phyloP scores from a whole-genome alignment of 495 filamentous ascomycete genomes.

The Aspergillus indologenus region DNA sequence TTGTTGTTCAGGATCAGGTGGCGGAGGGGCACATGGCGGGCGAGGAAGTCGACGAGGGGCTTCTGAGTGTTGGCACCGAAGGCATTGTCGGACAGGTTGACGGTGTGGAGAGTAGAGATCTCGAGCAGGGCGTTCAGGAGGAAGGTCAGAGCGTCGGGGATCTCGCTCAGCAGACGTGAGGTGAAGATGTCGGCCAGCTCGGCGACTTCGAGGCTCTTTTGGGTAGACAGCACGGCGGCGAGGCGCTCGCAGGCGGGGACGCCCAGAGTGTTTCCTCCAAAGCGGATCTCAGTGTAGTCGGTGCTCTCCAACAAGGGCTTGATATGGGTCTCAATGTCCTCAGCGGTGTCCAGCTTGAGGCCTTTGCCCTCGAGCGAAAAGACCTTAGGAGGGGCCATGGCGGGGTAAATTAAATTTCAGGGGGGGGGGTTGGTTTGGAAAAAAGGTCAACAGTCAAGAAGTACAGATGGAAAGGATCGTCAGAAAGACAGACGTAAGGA shows the following conservation, averaged over 20 bases:
- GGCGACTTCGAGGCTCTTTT: slow-evolving; percentile 77
- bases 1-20: slow-evolving; percentile 97
- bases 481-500: slow-evolving; percentile 1
- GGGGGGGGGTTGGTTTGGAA: slow-evolving; percentile 12
- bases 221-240: slow-evolving; percentile 71
- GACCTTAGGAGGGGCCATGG: slow-evolving; percentile 61
- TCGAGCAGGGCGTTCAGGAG: slow-evolving; percentile 84
- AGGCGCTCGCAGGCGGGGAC: slow-evolving; percentile 81
- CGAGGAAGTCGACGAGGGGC: slow-evolving; percentile 80
- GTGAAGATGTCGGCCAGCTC: slow-evolving; percentile 98
- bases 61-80: slow-evolving; percentile 91
- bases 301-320: slow-evolving; percentile 64
- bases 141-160: slow-evolving; percentile 80
- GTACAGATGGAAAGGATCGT: not conserved
- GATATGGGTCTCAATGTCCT: slow-evolving; percentile 84
- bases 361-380: slow-evolving; percentile 89
- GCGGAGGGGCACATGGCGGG: slow-evolving; percentile 77
- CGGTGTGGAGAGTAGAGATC: slow-evolving; percentile 76
- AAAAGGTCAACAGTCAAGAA: not conserved
- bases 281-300: slow-evolving; percentile 76
- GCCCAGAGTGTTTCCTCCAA: slow-evolving; percentile 89
- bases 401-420: slow-evolving; percentile 33
- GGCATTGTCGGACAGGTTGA: slow-evolving; percentile 96
- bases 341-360: slow-evolving; percentile 84
- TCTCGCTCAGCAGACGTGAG: slow-evolving; percentile 86